Percentiles rank a stretch among this genome's conserved stretches.
These are phyloP conservation scores for Coleophoma eucalyptorum DNA, from an alignment of 2,329 filamentous ascomycete genomes.

Conservation along the genomic window DNA sequence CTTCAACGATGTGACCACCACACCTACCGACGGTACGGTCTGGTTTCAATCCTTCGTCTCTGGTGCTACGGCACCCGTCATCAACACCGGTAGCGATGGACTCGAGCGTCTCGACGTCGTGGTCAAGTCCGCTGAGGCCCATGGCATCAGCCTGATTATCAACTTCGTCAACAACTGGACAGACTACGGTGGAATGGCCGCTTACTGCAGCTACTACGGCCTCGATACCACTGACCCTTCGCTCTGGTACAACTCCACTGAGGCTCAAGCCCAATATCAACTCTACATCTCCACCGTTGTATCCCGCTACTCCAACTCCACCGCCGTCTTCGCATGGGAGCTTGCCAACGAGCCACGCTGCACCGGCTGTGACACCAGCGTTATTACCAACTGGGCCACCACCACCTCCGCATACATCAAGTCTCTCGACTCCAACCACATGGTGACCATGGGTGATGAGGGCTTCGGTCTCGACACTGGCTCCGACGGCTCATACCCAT, in stretches of 20 bases:
- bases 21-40: constrained; percentile 34
- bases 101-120: constrained; percentile 63
- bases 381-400: constrained; percentile 58
- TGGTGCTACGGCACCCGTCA: constrained; percentile 41
- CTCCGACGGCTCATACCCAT: constrained; percentile 37
- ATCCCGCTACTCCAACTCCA: constrained; percentile 52
- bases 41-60: constrained; percentile 39
- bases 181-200: constrained; percentile 62
- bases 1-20: constrained; percentile 52
- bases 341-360: constrained; percentile 67
- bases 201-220: constrained; percentile 53
- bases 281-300: constrained; percentile 58
- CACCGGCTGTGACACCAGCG: constrained; percentile 51
- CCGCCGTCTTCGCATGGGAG: constrained; percentile 66
- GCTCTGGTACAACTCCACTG: constrained; percentile 52
- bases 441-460: constrained; percentile 63
- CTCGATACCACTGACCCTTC: constrained; percentile 34
- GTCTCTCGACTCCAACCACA: constrained; percentile 54
- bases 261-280: constrained; percentile 51
- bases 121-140: constrained; percentile 53
- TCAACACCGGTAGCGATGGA: constrained; percentile 61
- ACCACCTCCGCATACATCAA: constrained; percentile 60
- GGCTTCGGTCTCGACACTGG: constrained; percentile 43
- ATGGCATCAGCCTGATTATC: constrained; percentile 60
- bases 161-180: constrained; percentile 68